phyloP scores from a whole-genome alignment of 495 filamentous ascomycete genomes.

The Penicillium taxi region DNA sequence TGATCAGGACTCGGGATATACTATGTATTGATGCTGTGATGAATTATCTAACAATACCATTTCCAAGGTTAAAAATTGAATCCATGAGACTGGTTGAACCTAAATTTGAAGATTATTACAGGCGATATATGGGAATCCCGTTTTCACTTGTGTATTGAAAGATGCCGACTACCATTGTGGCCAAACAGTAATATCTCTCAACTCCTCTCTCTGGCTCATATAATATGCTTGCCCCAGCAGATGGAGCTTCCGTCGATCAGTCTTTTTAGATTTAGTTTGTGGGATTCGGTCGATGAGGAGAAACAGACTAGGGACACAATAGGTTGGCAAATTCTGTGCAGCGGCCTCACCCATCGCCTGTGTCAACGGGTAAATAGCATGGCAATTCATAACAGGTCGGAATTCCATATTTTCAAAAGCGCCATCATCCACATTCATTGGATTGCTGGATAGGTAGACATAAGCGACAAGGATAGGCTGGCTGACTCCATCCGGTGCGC shows the following conservation, averaged over 20 bases:
- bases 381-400: constrained; percentile 5
- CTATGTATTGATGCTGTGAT: no score
- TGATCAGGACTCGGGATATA: no score
- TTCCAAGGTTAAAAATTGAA: no score
- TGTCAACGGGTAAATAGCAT: constrained; percentile 4
- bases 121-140: no score
- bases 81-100: no score
- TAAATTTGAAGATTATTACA: no score
- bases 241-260: constrained; percentile 26
- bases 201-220: constrained; percentile 11
- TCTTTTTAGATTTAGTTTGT: constrained; percentile 35
- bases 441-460: constrained; percentile 11
- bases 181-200: constrained; percentile 12
- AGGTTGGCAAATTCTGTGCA: constrained; percentile 9
- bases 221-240: constrained; percentile 15
- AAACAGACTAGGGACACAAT: constrained; percentile 18
- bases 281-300: constrained; percentile 27
- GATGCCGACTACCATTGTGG: no score
- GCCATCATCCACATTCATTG: constrained; percentile 8
- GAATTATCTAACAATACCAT: no score
- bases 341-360: constrained; percentile 6
- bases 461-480: constrained; percentile 17
- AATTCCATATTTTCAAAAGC: constrained; percentile 11
- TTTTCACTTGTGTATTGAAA: no score
- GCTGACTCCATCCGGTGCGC: constrained; percentile 10